Conservation (phyloP, 2,329 filamentous ascomycete genomes). For the Verticillium tricorpus region DNA sequence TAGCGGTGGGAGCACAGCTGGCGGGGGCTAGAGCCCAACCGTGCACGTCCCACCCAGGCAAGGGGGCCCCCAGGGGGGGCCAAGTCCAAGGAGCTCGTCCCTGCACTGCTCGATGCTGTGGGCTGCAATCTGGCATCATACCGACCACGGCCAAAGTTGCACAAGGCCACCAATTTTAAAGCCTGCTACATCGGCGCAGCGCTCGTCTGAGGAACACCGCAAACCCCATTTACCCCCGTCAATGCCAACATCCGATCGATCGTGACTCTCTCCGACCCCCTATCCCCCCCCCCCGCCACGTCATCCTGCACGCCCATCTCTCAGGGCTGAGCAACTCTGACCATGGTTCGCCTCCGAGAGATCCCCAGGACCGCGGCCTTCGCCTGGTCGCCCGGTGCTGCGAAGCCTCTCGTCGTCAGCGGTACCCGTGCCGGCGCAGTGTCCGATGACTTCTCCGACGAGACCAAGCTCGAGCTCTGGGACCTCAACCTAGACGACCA, state of each 20-base stretch:
- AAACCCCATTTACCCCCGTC: neutral
- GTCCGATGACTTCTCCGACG: conserved; percentile 94
- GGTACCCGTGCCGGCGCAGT: conserved; percentile 94
- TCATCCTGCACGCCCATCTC: conserved; percentile 4
- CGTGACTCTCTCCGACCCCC: neutral
- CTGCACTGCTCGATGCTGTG: conserved; percentile 8
- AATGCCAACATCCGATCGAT: neutral
- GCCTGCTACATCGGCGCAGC: neutral
- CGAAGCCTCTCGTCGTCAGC: conserved; percentile 79
- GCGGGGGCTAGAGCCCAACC: neutral
- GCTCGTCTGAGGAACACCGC: neutral
- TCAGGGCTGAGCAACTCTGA: conserved; percentile 20
- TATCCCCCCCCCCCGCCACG: neutral
- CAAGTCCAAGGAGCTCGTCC: conserved; percentile 5
- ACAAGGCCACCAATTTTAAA: neutral
- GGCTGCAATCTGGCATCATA: conserved; percentile 17
- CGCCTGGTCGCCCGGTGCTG: conserved; percentile 84
- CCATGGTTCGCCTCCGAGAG: conserved; percentile 94
- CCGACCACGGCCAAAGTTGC: conserved; percentile 7
- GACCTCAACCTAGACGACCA: conserved; percentile 79
- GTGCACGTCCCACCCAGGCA: neutral
- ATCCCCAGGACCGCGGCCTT: conserved; percentile 96
- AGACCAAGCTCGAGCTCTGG: conserved; percentile 96
- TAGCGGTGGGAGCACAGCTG: neutral
- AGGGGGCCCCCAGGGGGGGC: neutral